phyloP scores from a whole-genome alignment of 2,329 filamentous ascomycete genomes.

The Colletotrichum sp. region DNA sequence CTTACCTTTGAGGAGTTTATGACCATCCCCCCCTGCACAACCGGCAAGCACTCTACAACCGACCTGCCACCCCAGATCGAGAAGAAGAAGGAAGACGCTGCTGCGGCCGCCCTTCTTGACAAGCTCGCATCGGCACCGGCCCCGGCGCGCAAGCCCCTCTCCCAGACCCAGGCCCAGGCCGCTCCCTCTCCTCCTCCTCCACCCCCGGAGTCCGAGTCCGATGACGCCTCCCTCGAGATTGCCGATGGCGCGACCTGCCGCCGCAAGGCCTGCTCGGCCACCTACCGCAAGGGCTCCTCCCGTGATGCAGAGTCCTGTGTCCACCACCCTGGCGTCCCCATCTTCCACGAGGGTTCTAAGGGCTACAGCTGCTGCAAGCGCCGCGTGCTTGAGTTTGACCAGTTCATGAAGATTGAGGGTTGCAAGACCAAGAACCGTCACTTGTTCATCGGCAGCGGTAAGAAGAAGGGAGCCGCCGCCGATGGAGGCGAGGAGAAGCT shows the following conservation, averaged over 20 bases:
- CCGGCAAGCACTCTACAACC: conserved; percentile 88
- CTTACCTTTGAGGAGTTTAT: conserved; percentile 99
- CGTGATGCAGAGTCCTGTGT: conserved; percentile 79
- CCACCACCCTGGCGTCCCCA: conserved; percentile 86
- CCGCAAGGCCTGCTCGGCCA: conserved; percentile 73
- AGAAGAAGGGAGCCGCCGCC: conserved; percentile 62
- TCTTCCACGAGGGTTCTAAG: conserved; percentile 99
- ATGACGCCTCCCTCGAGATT: conserved; percentile 78
- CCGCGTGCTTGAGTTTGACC: conserved; percentile 93
- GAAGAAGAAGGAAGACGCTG: conserved; percentile 51
- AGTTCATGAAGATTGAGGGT: conserved; percentile 95
- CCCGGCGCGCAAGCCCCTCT: conserved; percentile 42
- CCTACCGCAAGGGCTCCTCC: conserved; percentile 64
- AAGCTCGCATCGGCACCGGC: conserved; percentile 48
- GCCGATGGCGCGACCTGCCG: conserved; percentile 78
- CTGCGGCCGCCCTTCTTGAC: conserved; percentile 35
- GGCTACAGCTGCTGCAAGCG: conserved; percentile 97
- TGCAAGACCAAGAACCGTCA: conserved; percentile 84
- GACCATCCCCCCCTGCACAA: conserved; percentile 87
- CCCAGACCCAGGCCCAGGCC: conserved; percentile 42
- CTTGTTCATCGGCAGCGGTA: conserved; percentile 81
- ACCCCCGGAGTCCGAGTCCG: conserved; percentile 81
- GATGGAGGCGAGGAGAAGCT: conserved; percentile 73
- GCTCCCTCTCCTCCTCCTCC: conserved; percentile 62
- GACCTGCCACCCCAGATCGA: conserved; percentile 70